Evolutionary conservation across 257 asterid species (phyloP).

Genomic region (Solanum lycopersicoides): DNA sequence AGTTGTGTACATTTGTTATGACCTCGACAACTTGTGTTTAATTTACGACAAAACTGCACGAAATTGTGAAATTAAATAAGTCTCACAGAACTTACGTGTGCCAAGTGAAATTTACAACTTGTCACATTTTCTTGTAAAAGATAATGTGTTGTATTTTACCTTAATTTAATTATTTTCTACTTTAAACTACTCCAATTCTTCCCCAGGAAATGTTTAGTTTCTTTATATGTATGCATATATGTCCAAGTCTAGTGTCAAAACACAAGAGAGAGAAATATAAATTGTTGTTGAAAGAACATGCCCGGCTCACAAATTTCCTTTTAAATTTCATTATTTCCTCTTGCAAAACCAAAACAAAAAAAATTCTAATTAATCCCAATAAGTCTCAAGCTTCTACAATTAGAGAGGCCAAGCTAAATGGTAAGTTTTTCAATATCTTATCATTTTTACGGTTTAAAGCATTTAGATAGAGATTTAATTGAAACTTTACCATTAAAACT

Average conservation of each 20-base stretch:
- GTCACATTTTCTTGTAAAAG: neutral
- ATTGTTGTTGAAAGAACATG: neutral
- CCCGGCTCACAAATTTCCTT: neutral
- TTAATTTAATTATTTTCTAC: neutral
- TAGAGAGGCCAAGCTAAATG: neutral
- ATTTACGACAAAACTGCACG: neutral
- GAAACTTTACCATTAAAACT: neutral
- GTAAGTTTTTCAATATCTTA: neutral
- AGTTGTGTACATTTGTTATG: neutral
- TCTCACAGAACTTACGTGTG: neutral
- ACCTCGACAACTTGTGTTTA: too few species aligned
- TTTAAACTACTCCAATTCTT: neutral
- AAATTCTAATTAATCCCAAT: neutral
- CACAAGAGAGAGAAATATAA: neutral
- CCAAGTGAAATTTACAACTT: neutral
- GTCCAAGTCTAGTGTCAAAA: neutral
- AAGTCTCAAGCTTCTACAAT: neutral
- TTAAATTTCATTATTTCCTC: neutral
- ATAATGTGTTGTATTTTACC: neutral
- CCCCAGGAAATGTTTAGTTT: neutral
- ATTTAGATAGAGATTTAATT: neutral
- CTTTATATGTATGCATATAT: neutral
- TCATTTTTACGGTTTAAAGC: neutral
- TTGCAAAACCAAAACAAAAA: neutral
- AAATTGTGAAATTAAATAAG: neutral